These are phyloP conservation scores for Seiridium unicorne DNA, from an alignment of 2,329 filamentous ascomycete genomes.

Conservation along the genomic window DNA sequence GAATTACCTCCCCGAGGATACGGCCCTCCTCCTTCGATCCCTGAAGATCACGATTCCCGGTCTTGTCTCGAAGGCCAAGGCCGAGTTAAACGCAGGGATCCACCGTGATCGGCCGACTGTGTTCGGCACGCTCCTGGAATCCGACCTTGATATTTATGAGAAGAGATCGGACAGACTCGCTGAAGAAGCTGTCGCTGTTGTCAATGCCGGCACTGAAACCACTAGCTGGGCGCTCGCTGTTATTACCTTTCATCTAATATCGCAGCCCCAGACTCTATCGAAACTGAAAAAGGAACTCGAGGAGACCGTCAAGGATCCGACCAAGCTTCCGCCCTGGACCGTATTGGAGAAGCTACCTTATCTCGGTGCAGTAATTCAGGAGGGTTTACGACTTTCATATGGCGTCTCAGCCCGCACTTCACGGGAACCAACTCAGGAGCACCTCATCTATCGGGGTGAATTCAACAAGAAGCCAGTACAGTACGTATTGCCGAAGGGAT, in stretches of 20 bases:
- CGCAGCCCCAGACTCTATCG: constrained; percentile 16
- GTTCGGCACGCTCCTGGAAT: constrained; percentile 14
- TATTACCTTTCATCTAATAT: constrained; percentile 23
- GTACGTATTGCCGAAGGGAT: constrained; percentile 17
- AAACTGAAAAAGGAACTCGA: constrained; percentile 20
- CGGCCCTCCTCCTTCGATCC: constrained; percentile 14
- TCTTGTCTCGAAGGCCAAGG: constrained; percentile 12
- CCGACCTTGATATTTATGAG: constrained; percentile 7
- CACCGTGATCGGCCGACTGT: constrained; percentile 14
- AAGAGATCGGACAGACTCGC: constrained; percentile 14
- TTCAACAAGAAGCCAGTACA: constrained; percentile 11
- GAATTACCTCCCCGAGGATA: constrained; percentile 12
- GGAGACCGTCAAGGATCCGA: constrained; percentile 6
- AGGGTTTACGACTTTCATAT: constrained; percentile 20
- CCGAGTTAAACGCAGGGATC: constrained; percentile 14
- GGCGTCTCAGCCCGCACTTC: constrained; percentile 16
- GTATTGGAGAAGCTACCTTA: constrained; percentile 38
- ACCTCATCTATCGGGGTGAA: constrained; percentile 18
- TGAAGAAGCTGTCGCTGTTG: constrained; percentile 17
- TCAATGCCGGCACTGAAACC: constrained; percentile 17
- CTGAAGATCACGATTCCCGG: constrained; percentile 14
- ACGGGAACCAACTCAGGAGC: constrained; percentile 14
- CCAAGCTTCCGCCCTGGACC: constrained; percentile 16
- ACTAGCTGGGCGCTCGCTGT: constrained; percentile 20
- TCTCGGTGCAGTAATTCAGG: constrained; percentile 21